Percentiles rank a stretch among this genome's conserved stretches.
Conservation (phyloP, 2,329 filamentous ascomycete species). For the Paecilomyces sp. region DNA sequence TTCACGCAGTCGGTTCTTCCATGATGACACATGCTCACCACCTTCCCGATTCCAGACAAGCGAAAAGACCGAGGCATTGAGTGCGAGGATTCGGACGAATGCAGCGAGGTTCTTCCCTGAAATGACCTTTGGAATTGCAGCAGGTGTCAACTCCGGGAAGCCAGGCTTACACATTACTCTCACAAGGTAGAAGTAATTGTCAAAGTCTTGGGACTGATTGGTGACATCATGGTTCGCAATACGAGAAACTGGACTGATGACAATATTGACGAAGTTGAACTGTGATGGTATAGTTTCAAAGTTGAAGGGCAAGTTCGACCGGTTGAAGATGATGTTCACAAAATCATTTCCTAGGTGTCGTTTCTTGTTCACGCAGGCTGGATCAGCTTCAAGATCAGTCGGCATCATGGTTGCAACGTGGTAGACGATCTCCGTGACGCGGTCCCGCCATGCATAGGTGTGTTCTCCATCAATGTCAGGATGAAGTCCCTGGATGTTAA, state of each 20-base stretch:
- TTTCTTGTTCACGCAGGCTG: slow-evolving; percentile 77
- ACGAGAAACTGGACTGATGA: slow-evolving; percentile 70
- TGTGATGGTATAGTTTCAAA: slow-evolving; percentile 91
- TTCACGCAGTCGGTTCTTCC: slow-evolving; percentile 78
- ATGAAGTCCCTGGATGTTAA: slow-evolving; percentile 91
- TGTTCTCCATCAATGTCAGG: slow-evolving; percentile 76
- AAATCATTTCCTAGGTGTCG: slow-evolving; percentile 94
- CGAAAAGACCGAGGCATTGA: slow-evolving; percentile 91
- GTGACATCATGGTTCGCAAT: slow-evolving; percentile 28
- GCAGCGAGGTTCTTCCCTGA: slow-evolving; percentile 72
- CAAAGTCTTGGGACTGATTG: slow-evolving; percentile 19
- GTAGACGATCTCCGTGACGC: slow-evolving; percentile 91
- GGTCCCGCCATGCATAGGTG: slow-evolving; percentile 89
- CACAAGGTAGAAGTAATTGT: slow-evolving; percentile 69
- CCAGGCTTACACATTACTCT: slow-evolving; percentile 81
- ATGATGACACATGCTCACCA: slow-evolving; percentile 79
- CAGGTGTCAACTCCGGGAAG: slow-evolving; percentile 87
- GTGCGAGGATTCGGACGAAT: slow-evolving; percentile 79
- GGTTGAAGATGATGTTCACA: slow-evolving; percentile 97
- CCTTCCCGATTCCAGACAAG: slow-evolving; percentile 72
- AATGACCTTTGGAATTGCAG: slow-evolving; percentile 81
- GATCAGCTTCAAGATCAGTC: slow-evolving; percentile 69
- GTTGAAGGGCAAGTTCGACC: slow-evolving; percentile 79
- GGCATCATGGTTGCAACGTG: slow-evolving; percentile 98
- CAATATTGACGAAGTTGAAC: slow-evolving; percentile 96